Percentiles rank a stretch among this genome's conserved stretches.
Evolutionary conservation across 306 rosid genomes (phyloP).

Genomic region (Prosopis cineraria): DNA sequence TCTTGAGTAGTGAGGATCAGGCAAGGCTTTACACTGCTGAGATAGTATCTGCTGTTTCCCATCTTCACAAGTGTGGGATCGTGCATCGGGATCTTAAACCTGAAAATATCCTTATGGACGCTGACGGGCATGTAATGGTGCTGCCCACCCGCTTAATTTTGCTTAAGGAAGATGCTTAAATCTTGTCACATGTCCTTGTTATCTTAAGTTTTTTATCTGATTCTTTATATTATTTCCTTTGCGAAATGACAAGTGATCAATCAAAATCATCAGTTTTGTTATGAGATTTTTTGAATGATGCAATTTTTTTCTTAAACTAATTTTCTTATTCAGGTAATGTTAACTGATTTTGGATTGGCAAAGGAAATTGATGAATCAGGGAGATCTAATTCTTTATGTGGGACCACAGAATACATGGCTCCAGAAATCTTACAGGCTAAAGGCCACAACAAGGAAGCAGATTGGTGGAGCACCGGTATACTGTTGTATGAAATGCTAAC

Average conservation of each 20-base stretch:
- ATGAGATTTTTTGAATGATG: slow-evolving; percentile 7
- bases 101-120: slow-evolving; percentile 90
- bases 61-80: slow-evolving; percentile 83
- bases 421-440: slow-evolving; percentile 81
- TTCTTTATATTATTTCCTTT: slow-evolving; percentile 1
- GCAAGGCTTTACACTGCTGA: slow-evolving; percentile 94
- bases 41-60: slow-evolving; percentile 93
- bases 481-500: slow-evolving; percentile 93
- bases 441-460: slow-evolving; percentile 97
- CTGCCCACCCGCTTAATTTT: slow-evolving; percentile 33
- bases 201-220: neutral
- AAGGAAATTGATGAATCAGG: slow-evolving; percentile 84
- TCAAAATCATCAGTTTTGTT: neutral
- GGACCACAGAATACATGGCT: slow-evolving; percentile 96
- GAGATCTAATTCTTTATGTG: slow-evolving; percentile 93
- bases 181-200: slow-evolving; percentile 24
- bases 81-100: slow-evolving; percentile 98
- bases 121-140: slow-evolving; percentile 85
- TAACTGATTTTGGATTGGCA: slow-evolving; percentile 94
- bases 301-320: slow-evolving; percentile 11
- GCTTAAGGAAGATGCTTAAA: slow-evolving; percentile 30
- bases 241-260: slow-evolving; percentile 6
- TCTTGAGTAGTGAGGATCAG: slow-evolving; percentile 91
- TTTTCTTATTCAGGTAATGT: slow-evolving; percentile 66
- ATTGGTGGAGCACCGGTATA: slow-evolving; percentile 97